Evolutionary conservation across 148 eudicot genomes (phyloP).

Genomic region (Amaranthus hypochondriacus): DNA sequence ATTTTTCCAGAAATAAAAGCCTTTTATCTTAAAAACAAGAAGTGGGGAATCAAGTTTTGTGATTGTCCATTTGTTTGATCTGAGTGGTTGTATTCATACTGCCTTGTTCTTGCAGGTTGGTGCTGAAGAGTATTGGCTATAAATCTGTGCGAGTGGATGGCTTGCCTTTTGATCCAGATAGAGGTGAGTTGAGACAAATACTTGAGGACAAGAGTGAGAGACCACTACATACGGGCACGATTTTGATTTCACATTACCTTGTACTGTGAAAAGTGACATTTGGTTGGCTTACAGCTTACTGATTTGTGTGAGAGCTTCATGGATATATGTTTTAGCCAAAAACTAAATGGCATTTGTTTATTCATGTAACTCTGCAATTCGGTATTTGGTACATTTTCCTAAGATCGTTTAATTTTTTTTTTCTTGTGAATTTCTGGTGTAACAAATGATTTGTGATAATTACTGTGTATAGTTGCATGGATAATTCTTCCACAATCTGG

Average conservation of each 20-base stretch:
- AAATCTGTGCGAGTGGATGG: slow-evolving; percentile 88
- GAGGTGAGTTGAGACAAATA: slow-evolving; percentile 40
- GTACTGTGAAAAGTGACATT: neutral
- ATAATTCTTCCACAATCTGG: neutral
- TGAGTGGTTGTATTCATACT: slow-evolving; percentile 6
- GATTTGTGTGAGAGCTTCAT: neutral
- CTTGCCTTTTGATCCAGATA: slow-evolving; percentile 66
- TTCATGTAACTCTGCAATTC: neutral
- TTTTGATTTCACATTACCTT: too few relatives aligned
- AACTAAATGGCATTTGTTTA: neutral
- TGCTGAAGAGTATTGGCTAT: slow-evolving; percentile 92
- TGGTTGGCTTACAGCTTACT: neutral
- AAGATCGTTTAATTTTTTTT: too few relatives aligned
- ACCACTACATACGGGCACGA: too few relatives aligned
- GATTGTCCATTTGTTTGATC: neutral
- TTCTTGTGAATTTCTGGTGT: neutral
- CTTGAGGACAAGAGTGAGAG: neutral
- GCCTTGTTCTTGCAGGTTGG: slow-evolving; percentile 44
- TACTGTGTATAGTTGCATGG: neutral
- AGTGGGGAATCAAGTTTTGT: neutral
- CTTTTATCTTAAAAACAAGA: neutral
- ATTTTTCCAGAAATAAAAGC: neutral
- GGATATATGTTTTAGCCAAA: neutral
- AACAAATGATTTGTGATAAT: neutral
- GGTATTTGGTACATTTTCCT: too few relatives aligned